phyloP scores from a whole-genome alignment of 495 filamentous ascomycete species.

The Lepidopterella palustris region DNA sequence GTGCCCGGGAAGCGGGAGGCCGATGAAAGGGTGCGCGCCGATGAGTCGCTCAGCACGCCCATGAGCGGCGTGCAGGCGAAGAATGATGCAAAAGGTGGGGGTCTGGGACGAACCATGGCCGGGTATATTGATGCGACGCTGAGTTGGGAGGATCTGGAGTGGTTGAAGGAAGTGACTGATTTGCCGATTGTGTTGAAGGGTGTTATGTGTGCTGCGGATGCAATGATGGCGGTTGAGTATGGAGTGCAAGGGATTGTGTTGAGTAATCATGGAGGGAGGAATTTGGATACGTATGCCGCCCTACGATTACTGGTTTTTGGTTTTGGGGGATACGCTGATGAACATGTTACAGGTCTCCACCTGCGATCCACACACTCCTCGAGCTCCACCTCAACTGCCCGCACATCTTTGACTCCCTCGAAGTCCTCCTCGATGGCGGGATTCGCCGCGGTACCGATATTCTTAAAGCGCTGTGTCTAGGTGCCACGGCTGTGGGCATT shows the following conservation, averaged over 20 bases:
- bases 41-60: constrained; percentile 47
- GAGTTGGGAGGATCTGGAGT: constrained; percentile 40
- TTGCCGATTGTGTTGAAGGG: constrained; percentile 59
- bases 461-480: constrained; percentile 62
- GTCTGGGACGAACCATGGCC: constrained; percentile 65
- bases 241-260: constrained; percentile 56
- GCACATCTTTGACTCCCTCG: constrained; percentile 54
- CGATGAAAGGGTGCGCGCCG: constrained; percentile 15
- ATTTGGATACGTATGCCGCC: constrained; percentile 50
- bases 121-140: constrained; percentile 53
- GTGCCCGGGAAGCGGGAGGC: constrained; percentile 21
- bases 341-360: constrained; percentile 43
- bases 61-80: constrained; percentile 52
- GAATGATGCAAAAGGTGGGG: constrained; percentile 64
- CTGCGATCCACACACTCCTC: constrained; percentile 56
- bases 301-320: background rate
- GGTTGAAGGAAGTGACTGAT: constrained; percentile 42
- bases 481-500: constrained; percentile 57
- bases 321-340: background rate
- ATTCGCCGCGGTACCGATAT: constrained; percentile 59
- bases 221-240: constrained; percentile 46
- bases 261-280: constrained; percentile 66
- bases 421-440: constrained; percentile 63
- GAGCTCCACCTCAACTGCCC: constrained; percentile 56
- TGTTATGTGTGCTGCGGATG: constrained; percentile 57